Evolutionary conservation across 148 eudicot genomes (phyloP).

Genomic region (Cornus suecica): DNA sequence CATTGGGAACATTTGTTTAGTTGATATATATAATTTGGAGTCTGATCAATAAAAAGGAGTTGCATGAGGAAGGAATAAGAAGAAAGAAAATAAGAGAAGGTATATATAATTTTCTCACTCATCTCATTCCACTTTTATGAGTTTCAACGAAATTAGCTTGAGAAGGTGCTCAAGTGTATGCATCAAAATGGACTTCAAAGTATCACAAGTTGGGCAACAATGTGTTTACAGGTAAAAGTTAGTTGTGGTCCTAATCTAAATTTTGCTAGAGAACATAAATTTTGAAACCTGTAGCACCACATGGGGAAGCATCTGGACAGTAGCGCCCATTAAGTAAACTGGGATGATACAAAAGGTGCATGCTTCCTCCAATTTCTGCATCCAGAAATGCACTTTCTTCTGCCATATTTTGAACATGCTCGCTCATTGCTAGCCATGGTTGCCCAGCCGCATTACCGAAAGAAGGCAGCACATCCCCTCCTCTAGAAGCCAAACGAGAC

Average conservation of each 20-base stretch:
- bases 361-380: conserved; percentile 73
- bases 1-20: not conserved
- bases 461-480: conserved; percentile 91
- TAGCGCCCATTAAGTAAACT: conserved; percentile 84
- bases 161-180: not conserved
- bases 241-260: not conserved
- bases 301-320: conserved; percentile 99
- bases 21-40: not conserved
- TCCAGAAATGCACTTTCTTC: conserved; percentile 83
- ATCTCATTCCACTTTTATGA: not conserved
- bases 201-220: not conserved
- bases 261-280: conserved; percentile 4
- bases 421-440: conserved; percentile 86
- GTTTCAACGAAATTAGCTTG: not conserved
- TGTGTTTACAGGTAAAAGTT: not conserved
- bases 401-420: conserved; percentile 61
- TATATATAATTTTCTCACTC: not conserved
- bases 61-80: not conserved
- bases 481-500: conserved; percentile 91
- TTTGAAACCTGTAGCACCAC: conserved; percentile 85
- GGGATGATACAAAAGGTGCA: conserved; percentile 97
- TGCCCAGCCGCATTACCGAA: conserved; percentile 88
- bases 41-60: not conserved
- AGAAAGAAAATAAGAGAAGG: not conserved
- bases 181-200: not conserved